phyloP scores from a whole-genome alignment of 208 protist genomes.

The Phytomonas sp. region DNA sequence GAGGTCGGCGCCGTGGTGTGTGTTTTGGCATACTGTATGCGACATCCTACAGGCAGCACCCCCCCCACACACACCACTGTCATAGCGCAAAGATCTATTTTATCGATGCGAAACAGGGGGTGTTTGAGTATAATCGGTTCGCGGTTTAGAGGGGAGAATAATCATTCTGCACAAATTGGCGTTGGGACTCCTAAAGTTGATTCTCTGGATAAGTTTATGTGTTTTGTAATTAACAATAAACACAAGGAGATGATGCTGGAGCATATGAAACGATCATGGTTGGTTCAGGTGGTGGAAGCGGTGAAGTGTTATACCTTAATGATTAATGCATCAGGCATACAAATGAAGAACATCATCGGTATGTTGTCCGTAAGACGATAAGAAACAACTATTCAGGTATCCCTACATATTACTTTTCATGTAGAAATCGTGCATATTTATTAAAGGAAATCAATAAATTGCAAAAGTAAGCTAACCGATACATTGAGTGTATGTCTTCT shows the following conservation, averaged over 20 bases:
- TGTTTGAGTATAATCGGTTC: background rate
- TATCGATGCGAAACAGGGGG: background rate
- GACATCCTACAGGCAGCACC: background rate
- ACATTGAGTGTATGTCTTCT: background rate
- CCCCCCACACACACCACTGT: background rate
- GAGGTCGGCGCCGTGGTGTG: background rate
- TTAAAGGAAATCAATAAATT: background rate
- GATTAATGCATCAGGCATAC: background rate
- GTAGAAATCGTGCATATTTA: background rate
- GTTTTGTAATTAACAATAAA: background rate
- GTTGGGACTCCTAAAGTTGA: background rate
- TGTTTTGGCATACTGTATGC: background rate
- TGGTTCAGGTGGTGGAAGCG: slow-evolving; percentile 23
- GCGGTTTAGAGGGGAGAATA: background rate
- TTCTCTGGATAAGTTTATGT: background rate
- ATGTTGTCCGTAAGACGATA: background rate
- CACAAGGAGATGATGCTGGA: slow-evolving; percentile 9
- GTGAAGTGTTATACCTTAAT: background rate
- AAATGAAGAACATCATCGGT: background rate
- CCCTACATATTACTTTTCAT: background rate
- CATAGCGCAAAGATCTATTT: background rate
- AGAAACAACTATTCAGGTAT: background rate
- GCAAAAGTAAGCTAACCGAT: background rate
- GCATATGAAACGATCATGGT: slow-evolving; percentile 21
- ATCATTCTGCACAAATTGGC: background rate